These are phyloP conservation scores for Apiotrichum gracile DNA, from an alignment of 1,284 basidiomycete genomes.

Conservation along the genomic window DNA sequence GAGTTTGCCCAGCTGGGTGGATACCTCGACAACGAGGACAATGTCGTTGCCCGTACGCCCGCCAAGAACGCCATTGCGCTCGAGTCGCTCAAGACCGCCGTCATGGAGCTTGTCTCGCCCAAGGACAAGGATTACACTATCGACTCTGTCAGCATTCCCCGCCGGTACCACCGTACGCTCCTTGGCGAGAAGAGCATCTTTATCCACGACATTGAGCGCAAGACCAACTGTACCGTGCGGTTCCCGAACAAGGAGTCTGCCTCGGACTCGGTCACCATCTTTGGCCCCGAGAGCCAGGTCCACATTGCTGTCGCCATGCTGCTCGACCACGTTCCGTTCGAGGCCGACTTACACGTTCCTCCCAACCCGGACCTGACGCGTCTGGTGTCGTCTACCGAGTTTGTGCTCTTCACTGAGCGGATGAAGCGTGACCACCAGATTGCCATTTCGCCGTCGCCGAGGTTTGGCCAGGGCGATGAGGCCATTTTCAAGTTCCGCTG, in stretches of 20 bases:
- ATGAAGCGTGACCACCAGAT: conserved; percentile 93
- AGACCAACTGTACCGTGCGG: conserved; percentile 88
- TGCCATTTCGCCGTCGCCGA: conserved; percentile 64
- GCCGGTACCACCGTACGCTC: conserved; percentile 89
- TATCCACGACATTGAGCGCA: conserved; percentile 92
- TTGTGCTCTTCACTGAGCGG: conserved; percentile 69
- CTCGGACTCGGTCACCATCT: conserved; percentile 72
- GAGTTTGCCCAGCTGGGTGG: conserved; percentile 93
- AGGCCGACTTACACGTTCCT: conserved; percentile 89
- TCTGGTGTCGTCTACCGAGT: conserved; percentile 71
- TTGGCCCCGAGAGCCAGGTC: conserved; percentile 93
- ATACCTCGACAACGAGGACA: conserved; percentile 97
- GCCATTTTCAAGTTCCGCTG: conserved; percentile 89
- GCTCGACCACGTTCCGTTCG: conserved; percentile 92
- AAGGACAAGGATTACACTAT: conserved; percentile 68
- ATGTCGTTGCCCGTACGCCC: conserved; percentile 93
- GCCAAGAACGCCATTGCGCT: conserved; percentile 96
- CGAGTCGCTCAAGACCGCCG: conserved; percentile 89
- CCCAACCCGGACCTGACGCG: conserved; percentile 70
- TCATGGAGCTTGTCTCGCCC: conserved; percentile 95
- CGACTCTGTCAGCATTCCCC: conserved; percentile 86
- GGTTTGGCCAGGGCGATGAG: conserved; percentile 58
- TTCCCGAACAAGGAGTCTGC: conserved; percentile 96
- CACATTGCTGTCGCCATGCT: conserved; percentile 96
- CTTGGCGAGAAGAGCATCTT: conserved; percentile 96